Percentiles rank a stretch among this genome's conserved stretches.
phyloP scores from a whole-genome alignment of 1,284 basidiomycete genomes.

The Sporisorium iseilematis-ciliati region DNA sequence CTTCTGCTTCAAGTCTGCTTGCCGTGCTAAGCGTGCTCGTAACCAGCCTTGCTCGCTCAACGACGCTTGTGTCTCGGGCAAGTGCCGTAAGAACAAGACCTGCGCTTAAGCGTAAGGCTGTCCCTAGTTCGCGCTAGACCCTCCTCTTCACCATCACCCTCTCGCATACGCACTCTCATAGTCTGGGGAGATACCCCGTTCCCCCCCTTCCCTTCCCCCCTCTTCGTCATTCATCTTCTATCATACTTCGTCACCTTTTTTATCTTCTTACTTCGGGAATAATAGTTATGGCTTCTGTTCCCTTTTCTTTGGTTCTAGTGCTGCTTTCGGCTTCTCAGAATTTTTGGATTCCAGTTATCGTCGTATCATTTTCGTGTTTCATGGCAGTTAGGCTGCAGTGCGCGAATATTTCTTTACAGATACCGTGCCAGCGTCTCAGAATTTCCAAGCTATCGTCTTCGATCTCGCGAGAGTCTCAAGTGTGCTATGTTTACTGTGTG shows the following conservation, averaged over 20 bases:
- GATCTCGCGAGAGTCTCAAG: neutral
- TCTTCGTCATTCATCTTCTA: neutral
- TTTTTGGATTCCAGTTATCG: neutral
- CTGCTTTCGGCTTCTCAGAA: neutral
- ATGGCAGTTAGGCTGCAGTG: neutral
- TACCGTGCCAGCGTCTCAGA: neutral
- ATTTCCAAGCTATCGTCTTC: neutral
- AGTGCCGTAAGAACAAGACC: conserved; percentile 23
- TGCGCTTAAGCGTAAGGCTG: conserved; percentile 20
- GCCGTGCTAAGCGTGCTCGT: conserved; percentile 32
- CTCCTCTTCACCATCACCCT: neutral
- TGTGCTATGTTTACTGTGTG: neutral
- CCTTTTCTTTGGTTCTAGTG: neutral
- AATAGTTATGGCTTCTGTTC: conserved; percentile 4
- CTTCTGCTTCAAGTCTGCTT: conserved; percentile 34
- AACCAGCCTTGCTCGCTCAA: conserved; percentile 27
- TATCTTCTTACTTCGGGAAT: conserved; percentile 1
- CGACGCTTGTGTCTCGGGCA: conserved; percentile 27
- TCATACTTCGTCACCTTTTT: neutral
- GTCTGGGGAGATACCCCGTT: conserved; percentile 2
- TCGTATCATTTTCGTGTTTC: neutral
- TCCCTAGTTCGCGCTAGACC: conserved; percentile 22
- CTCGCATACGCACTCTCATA: neutral
- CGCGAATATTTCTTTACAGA: neutral
- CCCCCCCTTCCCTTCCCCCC: neutral